These are phyloP conservation scores for Exophiala spinifera DNA, from an alignment of 2,329 filamentous ascomycete species.

Conservation along the genomic window DNA sequence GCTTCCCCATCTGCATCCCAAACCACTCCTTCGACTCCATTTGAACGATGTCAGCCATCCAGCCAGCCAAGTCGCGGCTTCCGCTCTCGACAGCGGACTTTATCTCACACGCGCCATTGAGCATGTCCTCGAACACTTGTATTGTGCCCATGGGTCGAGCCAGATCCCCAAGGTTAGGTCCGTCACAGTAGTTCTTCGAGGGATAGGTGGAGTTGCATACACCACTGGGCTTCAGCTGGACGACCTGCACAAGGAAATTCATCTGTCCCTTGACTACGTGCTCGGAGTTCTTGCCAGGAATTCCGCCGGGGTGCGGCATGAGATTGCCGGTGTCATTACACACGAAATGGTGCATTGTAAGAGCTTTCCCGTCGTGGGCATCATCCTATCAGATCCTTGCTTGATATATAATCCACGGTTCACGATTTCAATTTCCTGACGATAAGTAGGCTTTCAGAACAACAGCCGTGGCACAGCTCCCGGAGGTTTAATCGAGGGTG, in stretches of 20 bases:
- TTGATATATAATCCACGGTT: too few species aligned
- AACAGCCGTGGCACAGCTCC: slow-evolving; percentile 60
- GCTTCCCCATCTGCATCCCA: slow-evolving; percentile 17
- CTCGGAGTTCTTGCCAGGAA: slow-evolving; percentile 16
- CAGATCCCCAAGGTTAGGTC: slow-evolving; percentile 64
- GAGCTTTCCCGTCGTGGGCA: too few species aligned
- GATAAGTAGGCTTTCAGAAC: slow-evolving; percentile 62
- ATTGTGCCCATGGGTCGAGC: slow-evolving; percentile 44
- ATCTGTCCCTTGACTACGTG: slow-evolving; percentile 78
- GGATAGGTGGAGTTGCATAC: slow-evolving; percentile 83
- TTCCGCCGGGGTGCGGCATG: slow-evolving; percentile 35
- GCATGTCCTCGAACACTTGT: slow-evolving; percentile 70
- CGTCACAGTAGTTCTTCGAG: slow-evolving; percentile 75
- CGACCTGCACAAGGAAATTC: slow-evolving; percentile 85
- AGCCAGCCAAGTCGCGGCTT: slow-evolving; percentile 66
- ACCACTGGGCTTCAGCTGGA: slow-evolving; percentile 78
- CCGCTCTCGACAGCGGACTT: slow-evolving; percentile 59
- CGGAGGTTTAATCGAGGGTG: slow-evolving; percentile 80
- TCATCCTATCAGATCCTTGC: too few species aligned
- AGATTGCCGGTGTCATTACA: slow-evolving; percentile 78
- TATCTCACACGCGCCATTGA: slow-evolving; percentile 62
- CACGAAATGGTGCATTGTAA: slow-evolving; percentile 90
- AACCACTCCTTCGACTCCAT: slow-evolving; percentile 28
- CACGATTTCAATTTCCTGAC: too few species aligned
- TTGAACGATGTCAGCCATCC: slow-evolving; percentile 49